phyloP scores from a whole-genome alignment of 257 asterid species.

The Rauvolfia tetraphylla region DNA sequence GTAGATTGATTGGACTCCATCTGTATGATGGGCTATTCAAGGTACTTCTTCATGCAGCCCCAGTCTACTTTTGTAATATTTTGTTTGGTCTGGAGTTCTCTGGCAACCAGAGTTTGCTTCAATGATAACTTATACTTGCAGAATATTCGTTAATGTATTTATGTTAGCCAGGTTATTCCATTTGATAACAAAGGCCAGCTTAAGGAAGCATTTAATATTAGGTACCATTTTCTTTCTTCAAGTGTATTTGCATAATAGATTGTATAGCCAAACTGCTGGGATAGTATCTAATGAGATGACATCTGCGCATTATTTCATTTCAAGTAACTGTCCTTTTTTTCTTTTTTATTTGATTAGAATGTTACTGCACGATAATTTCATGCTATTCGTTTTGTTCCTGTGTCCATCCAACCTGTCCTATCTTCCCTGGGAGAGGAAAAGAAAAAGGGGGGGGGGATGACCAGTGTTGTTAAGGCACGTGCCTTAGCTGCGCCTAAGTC shows the following conservation, averaged over 20 bases:
- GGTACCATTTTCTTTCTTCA: constrained; percentile 36
- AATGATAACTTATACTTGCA: constrained; percentile 3
- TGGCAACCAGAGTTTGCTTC: not conserved
- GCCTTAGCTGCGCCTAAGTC: too few relatives aligned
- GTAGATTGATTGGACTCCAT: constrained; percentile 89
- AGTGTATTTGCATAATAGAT: not conserved
- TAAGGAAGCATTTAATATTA: constrained; percentile 86
- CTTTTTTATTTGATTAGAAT: not conserved
- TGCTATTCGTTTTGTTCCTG: not conserved
- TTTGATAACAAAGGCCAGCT: constrained; percentile 89
- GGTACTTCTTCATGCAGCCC: constrained; percentile 32
- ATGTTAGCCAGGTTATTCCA: constrained; percentile 68
- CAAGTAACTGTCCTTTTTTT: not conserved
- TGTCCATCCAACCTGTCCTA: not conserved
- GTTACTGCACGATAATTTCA: not conserved
- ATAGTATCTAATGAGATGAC: not conserved
- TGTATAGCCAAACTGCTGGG: not conserved
- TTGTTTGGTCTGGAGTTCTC: not conserved
- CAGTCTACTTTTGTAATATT: not conserved
- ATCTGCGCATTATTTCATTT: too few relatives aligned
- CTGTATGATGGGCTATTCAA: constrained; percentile 84
- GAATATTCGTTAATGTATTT: constrained; percentile 5
- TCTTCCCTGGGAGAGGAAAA: not conserved
- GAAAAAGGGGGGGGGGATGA: too few relatives aligned
- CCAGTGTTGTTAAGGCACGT: too few relatives aligned